phyloP scores from a whole-genome alignment of 2,329 filamentous ascomycete species.

The Davidsoniella australis region DNA sequence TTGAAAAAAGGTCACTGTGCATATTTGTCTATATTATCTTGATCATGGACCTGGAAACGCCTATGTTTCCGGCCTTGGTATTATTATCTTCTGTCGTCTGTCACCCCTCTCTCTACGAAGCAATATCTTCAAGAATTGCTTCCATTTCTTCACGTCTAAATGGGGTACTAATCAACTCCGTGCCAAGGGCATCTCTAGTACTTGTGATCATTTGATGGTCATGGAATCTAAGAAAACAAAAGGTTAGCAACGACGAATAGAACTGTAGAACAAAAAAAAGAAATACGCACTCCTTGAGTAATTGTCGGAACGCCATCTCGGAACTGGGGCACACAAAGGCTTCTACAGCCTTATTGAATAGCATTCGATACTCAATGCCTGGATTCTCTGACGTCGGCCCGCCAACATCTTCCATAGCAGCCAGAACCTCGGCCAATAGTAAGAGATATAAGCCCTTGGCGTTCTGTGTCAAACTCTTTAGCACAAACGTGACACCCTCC shows the following conservation, averaged over 20 bases:
- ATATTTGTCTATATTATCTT: no score
- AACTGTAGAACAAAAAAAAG: not conserved
- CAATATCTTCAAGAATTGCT: slow-evolving; percentile 60
- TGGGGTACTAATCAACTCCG: slow-evolving; percentile 70
- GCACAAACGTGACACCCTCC: slow-evolving; percentile 80
- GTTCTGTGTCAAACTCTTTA: slow-evolving; percentile 82
- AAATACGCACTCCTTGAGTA: slow-evolving; percentile 68
- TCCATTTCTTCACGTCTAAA: slow-evolving; percentile 81
- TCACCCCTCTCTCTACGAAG: not conserved
- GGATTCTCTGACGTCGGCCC: slow-evolving; percentile 24
- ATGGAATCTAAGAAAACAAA: slow-evolving; percentile 47
- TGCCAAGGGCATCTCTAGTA: slow-evolving; percentile 68
- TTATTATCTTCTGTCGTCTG: no score
- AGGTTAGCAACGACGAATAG: slow-evolving; percentile 16
- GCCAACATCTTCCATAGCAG: slow-evolving; percentile 33
- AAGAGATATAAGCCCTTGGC: slow-evolving; percentile 75
- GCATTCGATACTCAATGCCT: slow-evolving; percentile 72
- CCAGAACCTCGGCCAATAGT: slow-evolving; percentile 68
- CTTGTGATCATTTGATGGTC: slow-evolving; percentile 96
- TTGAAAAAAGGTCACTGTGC: no score
- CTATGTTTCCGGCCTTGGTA: no score
- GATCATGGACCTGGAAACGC: no score
- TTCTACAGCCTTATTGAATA: slow-evolving; percentile 92
- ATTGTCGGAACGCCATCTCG: slow-evolving; percentile 84
- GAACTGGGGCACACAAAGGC: slow-evolving; percentile 85